Evolutionary conservation across 2,329 filamentous ascomycete species (phyloP), one percentile per base, ranked within the genome.

Genomic region (Calonectria hawksworthii): DNA sequence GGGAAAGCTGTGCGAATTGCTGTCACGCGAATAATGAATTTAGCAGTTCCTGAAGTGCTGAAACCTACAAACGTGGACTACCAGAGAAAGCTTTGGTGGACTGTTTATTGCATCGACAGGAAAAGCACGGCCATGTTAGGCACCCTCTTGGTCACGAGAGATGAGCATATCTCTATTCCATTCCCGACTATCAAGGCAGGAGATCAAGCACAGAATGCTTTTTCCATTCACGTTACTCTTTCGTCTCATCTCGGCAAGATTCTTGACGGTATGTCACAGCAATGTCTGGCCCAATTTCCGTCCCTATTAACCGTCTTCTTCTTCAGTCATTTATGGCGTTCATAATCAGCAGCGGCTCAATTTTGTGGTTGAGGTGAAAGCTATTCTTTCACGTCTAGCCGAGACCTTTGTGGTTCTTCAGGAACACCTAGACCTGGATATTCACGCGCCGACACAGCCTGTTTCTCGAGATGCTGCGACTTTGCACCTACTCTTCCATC

Each of bases 181-280:
- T 76, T 79, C 21, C 77, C 77, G 3, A 28, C 6, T 5, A 51
- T 72, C 0, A 79, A 34, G 8, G 21, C 56, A 1, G 72, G 68
- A 8, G 52, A 75, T n/a, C 74, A 79, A 50, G 67, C 63, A 0
- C 69, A 79, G 21, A 79, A 76, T 47, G 65, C 72, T 11, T 77
- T 79, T 41, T 71, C 77, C 3, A 75, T 79, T 2, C 77, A 79
- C 41, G 72, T 63, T 4, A 75, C 75, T 51, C 44, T 76, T 2
- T 79, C 75, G 23, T 79, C 77, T 30, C 74, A 79, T 28, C 26
- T 78, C 2, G 77, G 77, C 21, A 78, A 77, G 56, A 77, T 78
- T 7, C 77, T 78, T 5, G 77, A 77, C n/a, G 75, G 77, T 78
- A 72, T 26, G 65, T 23, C 21, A 32, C 7, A n/a, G 1, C 7